Percentiles rank a stretch among this genome's conserved stretches.
These are phyloP conservation scores for Exophiala xenobiotica DNA, from an alignment of 2,329 filamentous ascomycete genomes.

Conservation along the genomic window DNA sequence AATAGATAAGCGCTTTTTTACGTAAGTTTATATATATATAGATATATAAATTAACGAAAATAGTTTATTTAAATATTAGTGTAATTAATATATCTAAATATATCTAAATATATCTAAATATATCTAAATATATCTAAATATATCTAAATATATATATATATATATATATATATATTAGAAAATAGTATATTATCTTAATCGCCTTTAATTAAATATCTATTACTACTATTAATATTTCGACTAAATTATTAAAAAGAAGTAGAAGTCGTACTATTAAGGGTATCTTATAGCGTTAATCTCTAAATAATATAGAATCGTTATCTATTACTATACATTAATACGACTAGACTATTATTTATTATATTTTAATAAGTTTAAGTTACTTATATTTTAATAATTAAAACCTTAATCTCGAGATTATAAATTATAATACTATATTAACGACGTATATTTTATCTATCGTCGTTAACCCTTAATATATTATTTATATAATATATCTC, in stretches of 20 bases:
- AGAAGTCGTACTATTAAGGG: slow-evolving; percentile 17
- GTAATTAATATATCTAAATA: too few relatives aligned
- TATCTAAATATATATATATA: too few relatives aligned
- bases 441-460: not conserved
- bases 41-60: too few relatives aligned
- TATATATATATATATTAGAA: too few relatives aligned
- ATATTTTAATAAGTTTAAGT: slow-evolving; percentile 2
- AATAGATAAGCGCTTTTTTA: too few relatives aligned
- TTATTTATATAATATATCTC: slow-evolving; percentile 2
- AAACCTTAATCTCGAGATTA: slow-evolving; percentile 10
- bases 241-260: slow-evolving; percentile 15
- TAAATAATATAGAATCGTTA: slow-evolving; percentile 19
- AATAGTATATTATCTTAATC: too few relatives aligned
- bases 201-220: too few relatives aligned
- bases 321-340: slow-evolving; percentile 21
- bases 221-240: too few relatives aligned
- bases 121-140: too few relatives aligned
- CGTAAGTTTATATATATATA: too few relatives aligned
- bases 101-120: too few relatives aligned
- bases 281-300: slow-evolving; percentile 12
- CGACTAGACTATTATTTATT: slow-evolving; percentile 17
- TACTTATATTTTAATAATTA: slow-evolving; percentile 3
- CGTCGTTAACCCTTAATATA: slow-evolving; percentile 3
- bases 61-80: too few relatives aligned
- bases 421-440: slow-evolving; percentile 7